These are phyloP conservation scores for Aureobasidium vineae DNA, from an alignment of 2,329 filamentous ascomycete genomes.

Conservation along the genomic window DNA sequence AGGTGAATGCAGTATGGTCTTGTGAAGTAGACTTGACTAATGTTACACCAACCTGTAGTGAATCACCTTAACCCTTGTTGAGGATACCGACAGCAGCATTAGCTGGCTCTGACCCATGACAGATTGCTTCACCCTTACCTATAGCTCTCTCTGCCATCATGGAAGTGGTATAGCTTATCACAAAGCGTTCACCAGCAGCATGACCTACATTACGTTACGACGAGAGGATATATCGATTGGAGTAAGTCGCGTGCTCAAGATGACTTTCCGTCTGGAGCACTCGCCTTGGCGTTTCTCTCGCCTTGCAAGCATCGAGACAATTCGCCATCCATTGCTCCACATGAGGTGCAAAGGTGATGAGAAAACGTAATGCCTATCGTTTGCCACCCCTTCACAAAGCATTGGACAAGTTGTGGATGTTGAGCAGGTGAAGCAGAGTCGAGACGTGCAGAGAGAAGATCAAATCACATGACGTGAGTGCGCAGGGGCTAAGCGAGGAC, in stretches of 20 bases:
- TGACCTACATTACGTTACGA: neutral
- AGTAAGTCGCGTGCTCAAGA: neutral
- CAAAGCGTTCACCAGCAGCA: neutral
- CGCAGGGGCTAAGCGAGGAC: conserved; percentile 12
- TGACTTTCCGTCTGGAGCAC: neutral
- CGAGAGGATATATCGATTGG: too few species aligned
- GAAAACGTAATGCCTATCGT: neutral
- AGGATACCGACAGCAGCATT: neutral
- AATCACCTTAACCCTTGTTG: neutral
- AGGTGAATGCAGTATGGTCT: neutral
- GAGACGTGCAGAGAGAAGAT: neutral
- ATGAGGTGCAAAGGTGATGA: neutral
- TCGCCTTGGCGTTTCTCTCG: conserved; percentile 2
- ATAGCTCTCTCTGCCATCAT: neutral
- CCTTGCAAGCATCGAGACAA: neutral
- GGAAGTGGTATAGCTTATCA: too few species aligned
- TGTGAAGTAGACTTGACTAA: neutral
- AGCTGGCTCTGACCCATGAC: neutral
- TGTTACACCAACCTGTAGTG: neutral
- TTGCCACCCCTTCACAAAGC: conserved; percentile 9
- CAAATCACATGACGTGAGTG: conserved; percentile 3
- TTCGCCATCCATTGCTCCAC: neutral
- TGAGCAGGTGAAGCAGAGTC: neutral
- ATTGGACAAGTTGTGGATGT: neutral
- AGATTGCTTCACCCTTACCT: neutral